Evolutionary conservation across 352 stramenopile species (phyloP), one percentile per base, ranked within the genome.

Genomic region (Phytopythium vexans): DNA sequence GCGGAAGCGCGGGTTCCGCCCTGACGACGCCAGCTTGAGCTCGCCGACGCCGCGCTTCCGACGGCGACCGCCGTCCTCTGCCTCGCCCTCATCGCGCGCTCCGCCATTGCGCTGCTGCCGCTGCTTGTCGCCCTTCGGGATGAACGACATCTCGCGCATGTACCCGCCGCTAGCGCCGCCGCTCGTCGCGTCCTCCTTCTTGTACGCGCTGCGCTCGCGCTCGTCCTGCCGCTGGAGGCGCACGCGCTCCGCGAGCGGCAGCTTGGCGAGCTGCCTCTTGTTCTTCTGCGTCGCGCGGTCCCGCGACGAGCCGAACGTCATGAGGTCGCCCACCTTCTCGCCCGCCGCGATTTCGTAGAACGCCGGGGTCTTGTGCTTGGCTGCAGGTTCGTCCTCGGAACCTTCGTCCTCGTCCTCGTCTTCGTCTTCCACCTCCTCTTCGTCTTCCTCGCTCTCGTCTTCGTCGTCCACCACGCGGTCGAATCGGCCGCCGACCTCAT

Each of bases 341-440:
- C 82, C 83, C 60, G 84, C 79, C 41, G 82, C 78, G 35, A 95
- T 88, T 67, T 94, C 83, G 68, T 91, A 93, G 51, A 95, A 93
- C 56, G 92, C 91, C 27, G 82, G 82, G 38, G 68, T 52, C 43
- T 85, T 90, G 48, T 54, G 60, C 54, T 71, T 72, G 4, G 41
- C 14, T 14, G 45, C 32, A 10, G 36, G 14, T 42, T 59, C 15
- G 63, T 49, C 4, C 49, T 37, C 11, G 49, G 46, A 32, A 47
- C 27, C 37, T 73, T 46, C 49, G 10, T 31, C 37, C 12, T 55
- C 62, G 12, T 77, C 58, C 27, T 86, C 76, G 41, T 89, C 74
- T 0, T 78, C 82, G 5, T 87, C 77, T 12, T 74, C 75, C 0
- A 71, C 82, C 11, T 80, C 90, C 41, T 92, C 79, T 56, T 87